Evolutionary conservation across 2,329 filamentous ascomycete genomes (phyloP), one percentile per base, ranked within the genome.

Genomic region (Aspergillus costaricaensis): DNA sequence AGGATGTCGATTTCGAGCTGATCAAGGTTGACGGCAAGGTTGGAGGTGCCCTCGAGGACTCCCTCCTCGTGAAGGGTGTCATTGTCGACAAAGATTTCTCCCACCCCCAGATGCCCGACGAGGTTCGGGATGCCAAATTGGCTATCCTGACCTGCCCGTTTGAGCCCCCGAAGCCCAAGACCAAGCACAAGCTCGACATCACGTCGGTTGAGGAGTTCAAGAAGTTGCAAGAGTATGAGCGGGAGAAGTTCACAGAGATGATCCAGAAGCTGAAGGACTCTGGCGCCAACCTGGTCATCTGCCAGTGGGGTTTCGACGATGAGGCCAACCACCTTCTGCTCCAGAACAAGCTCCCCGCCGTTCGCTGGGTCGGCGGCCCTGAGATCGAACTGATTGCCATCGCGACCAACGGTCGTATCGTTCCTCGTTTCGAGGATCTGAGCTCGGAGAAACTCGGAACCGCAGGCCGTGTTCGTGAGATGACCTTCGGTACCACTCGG

Each of bases 21-120:
- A 99, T 99, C 83, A 99, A 99, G 85, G 94, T 99, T 55, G 95
- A 99, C 73, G 94, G 95, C 72, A 99, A 99, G 83, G 92, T 98
- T 38, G 95, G 95, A 70, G 95, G 96, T 62, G 81, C 94, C 27
- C 85, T 99, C 17, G 94, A 98, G 79, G 95, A 99, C 78, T 91
- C 93, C 5, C 81, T 98, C 30, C 87, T 99, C 47, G 94, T 99
- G 70, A 96, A 98, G 82, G 95, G 95, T 76, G 95, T 99, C 67
- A 96, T 99, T 76, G 86, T 99, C 77, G 95, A 99, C 86, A 99
- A 99, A 83, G 96, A 99, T 81, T 99, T 99, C 79, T 98, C 95
- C 38, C 95, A 99, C 78, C 95, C 95, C 12, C 95, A 99, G 81
- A 99, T 99, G 95, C 95, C 95, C 10, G 91, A 90, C 54, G 92